Conservation (phyloP, 1,284 basidiomycete genomes). For the Puccinia horiana region DNA sequence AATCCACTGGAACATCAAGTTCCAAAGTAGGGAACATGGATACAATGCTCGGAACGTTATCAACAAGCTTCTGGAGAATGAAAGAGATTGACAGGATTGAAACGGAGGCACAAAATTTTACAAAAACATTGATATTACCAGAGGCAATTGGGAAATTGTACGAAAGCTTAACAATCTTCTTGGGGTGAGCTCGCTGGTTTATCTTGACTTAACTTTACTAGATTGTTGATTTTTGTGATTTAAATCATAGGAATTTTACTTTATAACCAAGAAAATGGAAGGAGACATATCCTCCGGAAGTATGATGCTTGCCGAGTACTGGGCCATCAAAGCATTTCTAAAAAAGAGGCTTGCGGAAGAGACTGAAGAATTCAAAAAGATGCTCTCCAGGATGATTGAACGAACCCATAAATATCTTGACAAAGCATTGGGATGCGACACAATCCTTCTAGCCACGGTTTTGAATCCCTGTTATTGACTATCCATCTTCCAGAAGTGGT, state of each 20-base stretch:
- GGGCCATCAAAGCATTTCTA: not conserved
- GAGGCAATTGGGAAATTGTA: not conserved
- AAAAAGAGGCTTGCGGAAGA: not conserved
- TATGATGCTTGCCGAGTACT: not conserved
- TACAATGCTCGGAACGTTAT: not conserved
- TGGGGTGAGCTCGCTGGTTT: too few relatives aligned
- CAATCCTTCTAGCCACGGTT: not conserved
- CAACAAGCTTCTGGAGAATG: not conserved
- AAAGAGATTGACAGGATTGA: not conserved
- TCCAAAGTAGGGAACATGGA: not conserved
- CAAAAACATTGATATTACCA: not conserved
- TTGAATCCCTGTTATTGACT: not conserved
- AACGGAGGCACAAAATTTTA: too few relatives aligned
- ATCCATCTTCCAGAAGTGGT: not conserved
- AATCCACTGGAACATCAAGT: not conserved
- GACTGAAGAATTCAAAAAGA: not conserved
- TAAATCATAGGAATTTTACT: not conserved
- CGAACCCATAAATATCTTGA: not conserved
- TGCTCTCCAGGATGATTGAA: not conserved
- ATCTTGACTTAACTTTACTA: not conserved
- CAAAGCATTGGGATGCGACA: not conserved
- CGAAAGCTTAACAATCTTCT: not conserved
- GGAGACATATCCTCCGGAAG: not conserved
- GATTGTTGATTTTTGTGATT: not conserved
- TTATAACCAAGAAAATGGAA: not conserved